Evolutionary conservation across 352 stramenopile genomes (phyloP).

Genomic region (Globisporangium paroecandrum): DNA sequence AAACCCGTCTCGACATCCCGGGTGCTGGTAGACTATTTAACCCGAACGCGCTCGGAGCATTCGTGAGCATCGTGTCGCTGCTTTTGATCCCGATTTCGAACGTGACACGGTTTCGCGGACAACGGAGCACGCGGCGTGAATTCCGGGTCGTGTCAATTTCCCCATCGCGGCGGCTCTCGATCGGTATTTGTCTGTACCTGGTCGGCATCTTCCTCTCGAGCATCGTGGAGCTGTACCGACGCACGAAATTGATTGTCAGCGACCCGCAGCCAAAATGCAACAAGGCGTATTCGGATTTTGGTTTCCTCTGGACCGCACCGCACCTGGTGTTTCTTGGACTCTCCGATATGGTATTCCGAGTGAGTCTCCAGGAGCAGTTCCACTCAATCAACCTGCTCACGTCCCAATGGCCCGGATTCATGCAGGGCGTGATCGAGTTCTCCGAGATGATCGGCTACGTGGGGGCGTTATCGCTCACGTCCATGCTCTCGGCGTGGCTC

Average conservation of each 20-base stretch:
- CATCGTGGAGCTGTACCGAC: conserved; percentile 75
- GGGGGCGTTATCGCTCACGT: conserved; percentile 45
- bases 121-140: background rate
- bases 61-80: conserved; percentile 19
- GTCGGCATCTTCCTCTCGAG: conserved; percentile 68
- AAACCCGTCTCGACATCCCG: conserved; percentile 39
- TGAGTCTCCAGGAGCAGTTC: conserved; percentile 56
- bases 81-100: conserved; percentile 20
- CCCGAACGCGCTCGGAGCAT: conserved; percentile 32
- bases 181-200: conserved; percentile 55
- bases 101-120: background rate
- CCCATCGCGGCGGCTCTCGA: conserved; percentile 35
- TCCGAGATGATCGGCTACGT: conserved; percentile 55
- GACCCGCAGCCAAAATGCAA: conserved; percentile 21
- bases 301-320: conserved; percentile 51
- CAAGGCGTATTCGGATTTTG: conserved; percentile 40
- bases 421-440: conserved; percentile 46
- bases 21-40: conserved; percentile 30
- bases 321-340: conserved; percentile 51
- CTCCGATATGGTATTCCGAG: conserved; percentile 60
- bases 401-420: conserved; percentile 36
- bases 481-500: conserved; percentile 56
- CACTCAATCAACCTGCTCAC: conserved; percentile 31
- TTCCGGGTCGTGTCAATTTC: conserved; percentile 17
- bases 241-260: conserved; percentile 26